phyloP scores from a whole-genome alignment of 2,329 filamentous ascomycete genomes.

The Aspergillus sp. region DNA sequence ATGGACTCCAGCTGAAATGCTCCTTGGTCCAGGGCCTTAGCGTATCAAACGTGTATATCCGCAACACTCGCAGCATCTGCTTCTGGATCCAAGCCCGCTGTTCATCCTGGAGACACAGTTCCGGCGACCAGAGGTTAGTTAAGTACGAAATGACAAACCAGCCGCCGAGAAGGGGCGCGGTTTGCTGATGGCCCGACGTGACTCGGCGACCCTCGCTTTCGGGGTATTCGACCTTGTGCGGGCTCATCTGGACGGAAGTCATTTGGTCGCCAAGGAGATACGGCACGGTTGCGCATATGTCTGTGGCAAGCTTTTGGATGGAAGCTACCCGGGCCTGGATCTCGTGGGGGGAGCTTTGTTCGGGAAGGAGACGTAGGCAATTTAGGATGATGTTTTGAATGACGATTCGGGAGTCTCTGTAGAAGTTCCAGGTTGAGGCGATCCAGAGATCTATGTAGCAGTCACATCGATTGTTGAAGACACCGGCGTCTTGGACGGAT shows the following conservation, averaged over 20 bases:
- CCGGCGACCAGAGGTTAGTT: conserved; percentile 19
- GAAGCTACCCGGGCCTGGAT: conserved; percentile 5
- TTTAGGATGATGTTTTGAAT: conserved; percentile 28
- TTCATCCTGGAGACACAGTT: conserved; percentile 18
- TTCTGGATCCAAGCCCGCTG: conserved; percentile 21
- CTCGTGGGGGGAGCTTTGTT: conserved; percentile 1
- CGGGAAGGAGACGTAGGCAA: conserved; percentile 21
- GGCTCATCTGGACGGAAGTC: conserved; percentile 21
- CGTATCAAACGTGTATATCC: conserved; percentile 23
- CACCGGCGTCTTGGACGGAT: conserved; percentile 26
- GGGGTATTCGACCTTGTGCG: conserved; percentile 23
- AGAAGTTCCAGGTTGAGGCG: conserved; percentile 29
- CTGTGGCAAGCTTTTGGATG: conserved; percentile 21
- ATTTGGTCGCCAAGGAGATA: conserved; percentile 28
- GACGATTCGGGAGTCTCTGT: conserved; percentile 29
- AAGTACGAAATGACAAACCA: conserved; percentile 24
- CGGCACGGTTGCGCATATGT: conserved; percentile 28
- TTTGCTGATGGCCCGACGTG: conserved; percentile 20
- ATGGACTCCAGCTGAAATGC: background rate
- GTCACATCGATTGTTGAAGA: conserved; percentile 28
- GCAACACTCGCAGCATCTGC: conserved; percentile 24
- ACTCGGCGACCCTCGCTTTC: conserved; percentile 18
- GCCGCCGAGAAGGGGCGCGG: conserved; percentile 26
- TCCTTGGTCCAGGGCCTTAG: background rate
- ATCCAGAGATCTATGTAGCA: conserved; percentile 32